Conservation (phyloP, 352 stramenopile species). For the Globisporangium iwayamae region DNA sequence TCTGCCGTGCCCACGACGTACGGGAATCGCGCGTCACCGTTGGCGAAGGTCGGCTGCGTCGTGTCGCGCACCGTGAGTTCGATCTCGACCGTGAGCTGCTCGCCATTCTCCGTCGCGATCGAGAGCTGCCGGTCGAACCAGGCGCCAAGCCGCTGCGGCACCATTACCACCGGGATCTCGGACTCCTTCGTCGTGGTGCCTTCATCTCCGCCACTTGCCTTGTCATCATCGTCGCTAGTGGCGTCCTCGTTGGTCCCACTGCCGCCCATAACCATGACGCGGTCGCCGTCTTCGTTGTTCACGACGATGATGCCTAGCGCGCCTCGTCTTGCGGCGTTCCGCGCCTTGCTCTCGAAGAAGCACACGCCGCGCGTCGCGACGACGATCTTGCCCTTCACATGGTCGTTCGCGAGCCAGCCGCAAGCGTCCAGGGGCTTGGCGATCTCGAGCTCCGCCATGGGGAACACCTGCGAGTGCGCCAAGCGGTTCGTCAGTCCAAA, state of each 20-base stretch:
- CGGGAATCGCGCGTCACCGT: constrained; percentile 26
- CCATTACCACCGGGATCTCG: constrained; percentile 57
- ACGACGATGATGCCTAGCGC: constrained; percentile 57
- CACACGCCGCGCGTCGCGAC: constrained; percentile 55
- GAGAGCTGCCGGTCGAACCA: constrained; percentile 38
- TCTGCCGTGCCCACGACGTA: constrained; percentile 37
- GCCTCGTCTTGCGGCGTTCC: constrained; percentile 40
- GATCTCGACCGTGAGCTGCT: constrained; percentile 27
- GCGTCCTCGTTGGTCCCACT: constrained; percentile 21
- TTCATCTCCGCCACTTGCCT: not conserved
- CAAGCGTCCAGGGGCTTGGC: constrained; percentile 57
- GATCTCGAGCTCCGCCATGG: constrained; percentile 31
- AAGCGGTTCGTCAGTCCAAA: constrained; percentile 50
- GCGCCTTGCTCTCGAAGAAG: constrained; percentile 74
- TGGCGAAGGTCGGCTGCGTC: constrained; percentile 15
- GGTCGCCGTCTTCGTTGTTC: constrained; percentile 60
- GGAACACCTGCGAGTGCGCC: constrained; percentile 22
- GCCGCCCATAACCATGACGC: constrained; percentile 78
- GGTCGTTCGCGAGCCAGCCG: constrained; percentile 30
- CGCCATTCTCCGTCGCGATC: constrained; percentile 3
- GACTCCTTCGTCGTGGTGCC: constrained; percentile 2
- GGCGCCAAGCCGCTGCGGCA: constrained; percentile 52
- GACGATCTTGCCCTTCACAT: constrained; percentile 45
- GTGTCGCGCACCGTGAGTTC: constrained; percentile 35
- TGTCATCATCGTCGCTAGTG: not conserved